These are phyloP conservation scores for Tillandsia fasciculata DNA, from an alignment of 176 grass and related monocot genomes.

Conservation along the genomic window DNA sequence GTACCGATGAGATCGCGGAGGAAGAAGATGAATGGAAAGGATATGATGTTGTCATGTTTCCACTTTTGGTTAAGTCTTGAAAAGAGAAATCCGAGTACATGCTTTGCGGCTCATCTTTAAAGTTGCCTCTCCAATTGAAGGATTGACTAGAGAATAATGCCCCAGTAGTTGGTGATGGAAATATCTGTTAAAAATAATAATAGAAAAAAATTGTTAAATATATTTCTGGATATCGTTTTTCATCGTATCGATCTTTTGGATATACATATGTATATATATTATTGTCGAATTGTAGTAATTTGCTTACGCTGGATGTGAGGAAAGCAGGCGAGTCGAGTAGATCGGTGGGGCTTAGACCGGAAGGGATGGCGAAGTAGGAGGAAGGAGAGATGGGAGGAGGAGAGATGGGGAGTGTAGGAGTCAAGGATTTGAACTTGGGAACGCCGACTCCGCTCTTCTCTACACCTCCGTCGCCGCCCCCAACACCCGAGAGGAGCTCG, in stretches of 20 bases:
- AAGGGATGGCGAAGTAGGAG: constrained; percentile 26
- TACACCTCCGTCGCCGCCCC: background rate
- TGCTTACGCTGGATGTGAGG: constrained; percentile 22
- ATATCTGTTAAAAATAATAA: constrained; percentile 11
- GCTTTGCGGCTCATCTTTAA: constrained; percentile 17
- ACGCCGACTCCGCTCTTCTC: constrained; percentile 8
- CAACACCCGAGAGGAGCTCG: constrained; percentile 24
- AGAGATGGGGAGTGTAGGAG: constrained; percentile 24
- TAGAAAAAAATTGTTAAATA: background rate
- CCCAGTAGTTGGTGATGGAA: constrained; percentile 27
- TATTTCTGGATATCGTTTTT: background rate
- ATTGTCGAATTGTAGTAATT: background rate
- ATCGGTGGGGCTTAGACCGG: constrained; percentile 21
- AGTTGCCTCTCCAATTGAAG: constrained; percentile 27
- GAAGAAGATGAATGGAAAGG: constrained; percentile 19
- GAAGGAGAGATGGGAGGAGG: constrained; percentile 26
- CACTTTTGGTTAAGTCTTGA: constrained; percentile 4
- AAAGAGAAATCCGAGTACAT: constrained; percentile 23
- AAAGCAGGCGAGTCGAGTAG: constrained; percentile 28
- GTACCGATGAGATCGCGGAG: constrained; percentile 3
- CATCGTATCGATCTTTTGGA: constrained; percentile 3
- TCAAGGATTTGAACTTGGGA: constrained; percentile 28
- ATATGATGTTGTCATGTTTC: constrained; percentile 4
- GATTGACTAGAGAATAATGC: constrained; percentile 3
- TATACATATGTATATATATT: background rate